phyloP scores from a whole-genome alignment of 805 yeast genomes.

The Metschnikowia hibisci region DNA sequence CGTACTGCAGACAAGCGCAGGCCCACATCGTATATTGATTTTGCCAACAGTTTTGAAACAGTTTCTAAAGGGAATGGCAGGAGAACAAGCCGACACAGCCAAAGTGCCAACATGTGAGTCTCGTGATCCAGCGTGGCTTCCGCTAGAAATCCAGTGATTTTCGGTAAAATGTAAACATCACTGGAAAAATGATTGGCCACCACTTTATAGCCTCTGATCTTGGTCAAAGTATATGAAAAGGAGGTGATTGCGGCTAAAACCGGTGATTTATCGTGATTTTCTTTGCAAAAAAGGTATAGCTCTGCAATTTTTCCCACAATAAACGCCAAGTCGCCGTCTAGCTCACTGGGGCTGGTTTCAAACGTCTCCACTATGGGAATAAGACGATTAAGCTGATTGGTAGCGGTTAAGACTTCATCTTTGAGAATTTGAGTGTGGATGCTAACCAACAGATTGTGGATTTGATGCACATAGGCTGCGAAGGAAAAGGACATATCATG shows the following conservation, averaged over 20 bases:
- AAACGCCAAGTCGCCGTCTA: constrained; percentile 39
- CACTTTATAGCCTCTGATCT: constrained; percentile 62
- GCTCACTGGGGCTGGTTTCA: constrained; percentile 50
- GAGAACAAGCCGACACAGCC: constrained; percentile 69
- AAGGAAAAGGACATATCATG: background rate
- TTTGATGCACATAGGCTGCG: background rate
- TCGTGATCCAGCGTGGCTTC: constrained; percentile 20
- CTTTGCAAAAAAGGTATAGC: constrained; percentile 20
- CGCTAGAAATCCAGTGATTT: constrained; percentile 20
- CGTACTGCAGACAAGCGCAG: constrained; percentile 18
- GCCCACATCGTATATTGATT: constrained; percentile 34
- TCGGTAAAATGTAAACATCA: constrained; percentile 48
- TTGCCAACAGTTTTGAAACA: constrained; percentile 31
- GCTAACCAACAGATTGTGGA: background rate
- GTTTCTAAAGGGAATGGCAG: constrained; percentile 64
- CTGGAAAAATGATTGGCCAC: constrained; percentile 58
- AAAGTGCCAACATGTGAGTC: constrained; percentile 48
- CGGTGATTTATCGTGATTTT: constrained; percentile 4
- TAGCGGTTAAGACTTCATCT: background rate
- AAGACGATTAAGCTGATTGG: background rate
- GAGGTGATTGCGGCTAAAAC: constrained; percentile 19
- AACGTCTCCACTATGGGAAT: constrained; percentile 38
- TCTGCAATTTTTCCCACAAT: constrained; percentile 30
- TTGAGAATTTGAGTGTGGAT: background rate
- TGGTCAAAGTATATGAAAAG: constrained; percentile 57